Evolutionary conservation across 2,329 filamentous ascomycete species (phyloP).

Genomic region (Coniosporium uncinatum): DNA sequence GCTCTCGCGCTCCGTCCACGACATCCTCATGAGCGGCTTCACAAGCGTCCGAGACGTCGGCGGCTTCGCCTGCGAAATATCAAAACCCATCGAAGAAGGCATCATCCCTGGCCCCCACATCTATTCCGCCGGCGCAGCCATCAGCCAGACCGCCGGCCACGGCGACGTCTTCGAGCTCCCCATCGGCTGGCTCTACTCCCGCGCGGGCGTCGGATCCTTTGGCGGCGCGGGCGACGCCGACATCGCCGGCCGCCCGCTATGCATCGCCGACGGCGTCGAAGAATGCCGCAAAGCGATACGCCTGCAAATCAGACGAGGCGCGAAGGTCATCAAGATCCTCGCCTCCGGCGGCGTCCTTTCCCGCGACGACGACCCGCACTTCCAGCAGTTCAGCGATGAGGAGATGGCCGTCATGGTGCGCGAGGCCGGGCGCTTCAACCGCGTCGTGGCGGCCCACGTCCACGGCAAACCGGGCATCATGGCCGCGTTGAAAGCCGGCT

Average conservation of each 20-base stretch:
- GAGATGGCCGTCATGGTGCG: constrained; percentile 38
- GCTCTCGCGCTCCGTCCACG: constrained; percentile 30
- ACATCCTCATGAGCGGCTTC: constrained; percentile 41
- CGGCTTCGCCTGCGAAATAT: constrained; percentile 39
- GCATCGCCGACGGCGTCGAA: constrained; percentile 38
- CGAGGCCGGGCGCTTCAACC: constrained; percentile 31
- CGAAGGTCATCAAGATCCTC: constrained; percentile 41
- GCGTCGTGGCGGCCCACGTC: constrained; percentile 35
- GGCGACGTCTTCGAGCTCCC: constrained; percentile 36
- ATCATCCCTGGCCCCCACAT: constrained; percentile 41
- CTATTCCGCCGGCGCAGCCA: constrained; percentile 36
- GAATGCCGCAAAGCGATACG: constrained; percentile 38
- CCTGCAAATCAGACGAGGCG: constrained; percentile 36
- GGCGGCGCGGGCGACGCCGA: not conserved
- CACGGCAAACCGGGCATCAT: constrained; percentile 42
- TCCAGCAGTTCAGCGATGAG: constrained; percentile 36
- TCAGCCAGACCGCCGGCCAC: constrained; percentile 44
- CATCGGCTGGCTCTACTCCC: constrained; percentile 20
- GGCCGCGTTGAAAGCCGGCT: constrained; percentile 35
- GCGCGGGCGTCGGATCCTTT: constrained; percentile 13
- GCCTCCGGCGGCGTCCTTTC: constrained; percentile 38
- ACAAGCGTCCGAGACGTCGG: constrained; percentile 44
- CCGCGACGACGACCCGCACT: constrained; percentile 34
- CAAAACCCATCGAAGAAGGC: constrained; percentile 35
- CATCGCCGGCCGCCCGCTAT: constrained; percentile 18